Base-by-base conservation (phyloP, 2,329 filamentous ascomycete species). In the Aspergillus sp. region DNA sequence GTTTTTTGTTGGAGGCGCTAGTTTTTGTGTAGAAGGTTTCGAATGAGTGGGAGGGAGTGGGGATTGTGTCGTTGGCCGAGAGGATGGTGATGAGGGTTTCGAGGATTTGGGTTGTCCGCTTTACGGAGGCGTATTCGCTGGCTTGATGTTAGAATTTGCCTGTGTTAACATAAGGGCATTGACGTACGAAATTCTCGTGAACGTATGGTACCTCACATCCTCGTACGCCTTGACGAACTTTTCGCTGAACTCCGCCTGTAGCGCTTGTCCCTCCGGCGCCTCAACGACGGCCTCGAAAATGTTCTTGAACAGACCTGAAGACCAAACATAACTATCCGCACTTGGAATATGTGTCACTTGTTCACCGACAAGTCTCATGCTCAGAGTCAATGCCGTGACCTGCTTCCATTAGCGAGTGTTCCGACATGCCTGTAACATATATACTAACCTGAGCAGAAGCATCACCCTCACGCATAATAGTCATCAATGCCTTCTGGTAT, bases 171-270 rank as follows among this genome's bases (percentile, higher is more conserved):
- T 38, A 22, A 30, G 4, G 19, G 38, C 7, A 43, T 20, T 3
- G 13, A 74, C 83, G 58, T 79, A 88, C 84, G 80, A 80, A 57
- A 95, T 74, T 12, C 81, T 80, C 59, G 83, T 78, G 62, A 95
- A 87, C 0, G 89, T 88, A 66, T 86, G 89, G 66, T 85, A 95
- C 54, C 88, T 79, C 51, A 96, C 77, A 66, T 97, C 93, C 60
- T 93, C 86, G 63, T 84, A 90, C 65, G 85, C 77, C 63, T 87
- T 83, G 44, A 90, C 76, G 63, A 83, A 96, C 55, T 88, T 88
- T 49, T 87, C 80, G 22, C 85, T 75, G 45, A 91, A 96, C 47
- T 88, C 83, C 42, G 81, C 76, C 44, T 83, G 79, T n/a, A 84
- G 74, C 32, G 78, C 75, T 35, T 81, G 78, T 17, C 77, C 74